Evolutionary conservation across 305 asterid genomes (phyloP).

Genomic region (Lippia alba): DNA sequence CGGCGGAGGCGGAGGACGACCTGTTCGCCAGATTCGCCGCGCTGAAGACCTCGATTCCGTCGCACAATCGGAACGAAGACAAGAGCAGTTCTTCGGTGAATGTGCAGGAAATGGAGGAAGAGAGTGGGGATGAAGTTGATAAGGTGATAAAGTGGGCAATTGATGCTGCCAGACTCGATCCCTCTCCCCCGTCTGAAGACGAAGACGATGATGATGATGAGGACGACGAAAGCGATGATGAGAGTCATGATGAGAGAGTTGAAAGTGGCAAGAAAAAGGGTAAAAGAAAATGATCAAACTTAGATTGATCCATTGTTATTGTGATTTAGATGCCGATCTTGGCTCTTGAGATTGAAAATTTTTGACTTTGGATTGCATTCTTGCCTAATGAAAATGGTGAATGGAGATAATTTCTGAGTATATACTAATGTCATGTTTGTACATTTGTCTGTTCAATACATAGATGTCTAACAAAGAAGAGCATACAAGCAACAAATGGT

Average conservation of each 20-base stretch:
- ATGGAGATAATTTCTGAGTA: too few species aligned
- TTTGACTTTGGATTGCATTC: too few species aligned
- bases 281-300: slow-evolving; percentile 44
- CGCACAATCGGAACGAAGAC: slow-evolving; percentile 24
- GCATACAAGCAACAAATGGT: neutral
- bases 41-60: slow-evolving; percentile 55
- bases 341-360: neutral
- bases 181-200: slow-evolving; percentile 67
- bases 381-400: too few species aligned
- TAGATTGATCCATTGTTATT: neutral
- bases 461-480: neutral
- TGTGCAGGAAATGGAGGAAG: slow-evolving; percentile 31
- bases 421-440: neutral
- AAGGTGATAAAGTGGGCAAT: slow-evolving; percentile 81
- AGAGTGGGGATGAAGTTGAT: slow-evolving; percentile 71
- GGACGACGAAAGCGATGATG: slow-evolving; percentile 29
- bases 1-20: slow-evolving; percentile 51
- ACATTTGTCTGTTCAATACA: neutral
- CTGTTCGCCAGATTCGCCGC: slow-evolving; percentile 65
- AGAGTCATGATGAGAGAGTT: slow-evolving; percentile 26
- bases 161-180: slow-evolving; percentile 88
- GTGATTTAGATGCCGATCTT: neutral
- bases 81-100: slow-evolving; percentile 21
- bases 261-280: slow-evolving; percentile 37
- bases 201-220: slow-evolving; percentile 36